Conservation (phyloP, 1,139 yeast species). For the Pneumocystis murina region DNA sequence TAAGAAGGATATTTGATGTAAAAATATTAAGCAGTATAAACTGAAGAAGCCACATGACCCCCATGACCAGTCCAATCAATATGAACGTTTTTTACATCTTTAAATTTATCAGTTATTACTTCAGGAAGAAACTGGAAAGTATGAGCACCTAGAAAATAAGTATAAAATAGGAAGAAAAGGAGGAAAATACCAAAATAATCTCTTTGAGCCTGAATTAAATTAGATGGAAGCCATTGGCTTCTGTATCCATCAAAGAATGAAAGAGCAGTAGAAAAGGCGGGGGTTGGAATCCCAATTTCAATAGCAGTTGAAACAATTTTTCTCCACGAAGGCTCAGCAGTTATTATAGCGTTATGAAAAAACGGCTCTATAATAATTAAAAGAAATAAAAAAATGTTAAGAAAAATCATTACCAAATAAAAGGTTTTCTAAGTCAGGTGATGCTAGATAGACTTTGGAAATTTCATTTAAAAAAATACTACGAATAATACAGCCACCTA, state of each 20-base stretch:
- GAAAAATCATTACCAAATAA: slow-evolving; percentile 42
- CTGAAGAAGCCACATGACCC: slow-evolving; percentile 90
- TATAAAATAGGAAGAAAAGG: not conserved
- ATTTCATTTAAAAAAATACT: slow-evolving; percentile 96
- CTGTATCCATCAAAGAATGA: slow-evolving; percentile 98
- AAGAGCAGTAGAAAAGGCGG: slow-evolving; percentile 93
- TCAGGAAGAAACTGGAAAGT: slow-evolving; percentile 93
- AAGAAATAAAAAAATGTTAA: not conserved
- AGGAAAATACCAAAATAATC: slow-evolving; percentile 58
- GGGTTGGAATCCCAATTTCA: slow-evolving; percentile 84
- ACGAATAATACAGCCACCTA: slow-evolving; percentile 98
- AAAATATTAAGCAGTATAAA: slow-evolving; percentile 63
- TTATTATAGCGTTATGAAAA: slow-evolving; percentile 78
- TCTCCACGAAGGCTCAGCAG: slow-evolving; percentile 97
- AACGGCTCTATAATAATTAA: slow-evolving; percentile 25
- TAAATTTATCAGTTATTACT: slow-evolving; percentile 10
- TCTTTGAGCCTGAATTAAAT: slow-evolving; percentile 97
- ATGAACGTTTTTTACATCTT: not conserved
- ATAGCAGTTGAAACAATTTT: slow-evolving; percentile 63
- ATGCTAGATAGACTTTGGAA: slow-evolving; percentile 86
- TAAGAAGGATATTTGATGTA: too few relatives aligned
- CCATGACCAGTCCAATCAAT: slow-evolving; percentile 99
- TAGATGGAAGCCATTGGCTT: slow-evolving; percentile 89
- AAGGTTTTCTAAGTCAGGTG: slow-evolving; percentile 88
- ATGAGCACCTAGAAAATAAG: slow-evolving; percentile 51